Evolutionary conservation across 768 basidiomycete species (phyloP).

Genomic region (Suillus alpinus): DNA sequence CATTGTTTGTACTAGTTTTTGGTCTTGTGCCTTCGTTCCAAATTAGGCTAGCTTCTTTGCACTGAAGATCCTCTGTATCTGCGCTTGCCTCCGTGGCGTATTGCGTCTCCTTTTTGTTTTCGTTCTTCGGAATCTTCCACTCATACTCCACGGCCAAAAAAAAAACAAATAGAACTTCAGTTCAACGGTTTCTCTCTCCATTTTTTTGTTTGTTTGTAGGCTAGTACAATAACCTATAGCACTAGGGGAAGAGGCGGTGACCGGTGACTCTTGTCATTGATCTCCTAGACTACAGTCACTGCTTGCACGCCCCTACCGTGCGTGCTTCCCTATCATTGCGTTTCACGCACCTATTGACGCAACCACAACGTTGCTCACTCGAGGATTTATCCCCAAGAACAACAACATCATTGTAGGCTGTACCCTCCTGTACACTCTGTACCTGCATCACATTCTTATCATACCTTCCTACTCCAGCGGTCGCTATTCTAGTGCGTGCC

Average conservation of each 20-base stretch:
- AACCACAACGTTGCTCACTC: constrained; percentile 21
- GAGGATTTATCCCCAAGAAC: constrained; percentile 13
- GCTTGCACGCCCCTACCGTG: not conserved
- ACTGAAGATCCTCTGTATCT: not conserved
- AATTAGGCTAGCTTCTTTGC: not conserved
- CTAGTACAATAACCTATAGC: constrained; percentile 1
- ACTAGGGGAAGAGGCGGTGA: not conserved
- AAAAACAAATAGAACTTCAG: not conserved
- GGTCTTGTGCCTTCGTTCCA: constrained; percentile 9
- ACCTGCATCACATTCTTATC: constrained; percentile 6
- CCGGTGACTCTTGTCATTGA: not conserved
- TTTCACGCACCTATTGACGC: not conserved
- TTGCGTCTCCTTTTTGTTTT: not conserved
- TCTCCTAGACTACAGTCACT: constrained; percentile 13
- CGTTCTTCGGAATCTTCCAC: not conserved
- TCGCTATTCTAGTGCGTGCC: not conserved
- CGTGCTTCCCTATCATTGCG: constrained; percentile 1
- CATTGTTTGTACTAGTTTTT: not conserved
- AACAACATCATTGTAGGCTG: not conserved
- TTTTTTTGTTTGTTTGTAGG: not conserved
- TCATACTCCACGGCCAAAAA: not conserved
- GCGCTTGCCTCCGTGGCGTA: not conserved
- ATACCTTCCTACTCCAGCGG: not conserved
- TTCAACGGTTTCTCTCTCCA: not conserved
- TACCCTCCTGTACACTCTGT: not conserved